phyloP scores from a whole-genome alignment of 805 yeast genomes.

The Tetrapisispora nanseiensis region DNA sequence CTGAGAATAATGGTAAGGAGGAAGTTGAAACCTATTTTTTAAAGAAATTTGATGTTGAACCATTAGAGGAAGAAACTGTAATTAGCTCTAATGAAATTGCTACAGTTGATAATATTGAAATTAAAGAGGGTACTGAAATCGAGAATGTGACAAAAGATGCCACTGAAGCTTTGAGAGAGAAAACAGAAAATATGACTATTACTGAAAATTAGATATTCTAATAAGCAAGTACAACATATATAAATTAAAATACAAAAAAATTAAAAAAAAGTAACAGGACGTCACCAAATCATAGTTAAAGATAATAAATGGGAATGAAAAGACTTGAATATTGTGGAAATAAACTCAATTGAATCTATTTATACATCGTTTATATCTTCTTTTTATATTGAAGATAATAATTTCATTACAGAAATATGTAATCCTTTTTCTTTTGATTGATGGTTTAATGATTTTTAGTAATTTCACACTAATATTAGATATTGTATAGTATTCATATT shows the following conservation, averaged over 20 bases:
- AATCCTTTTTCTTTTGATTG: too few relatives aligned
- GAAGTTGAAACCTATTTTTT: slow-evolving; percentile 73
- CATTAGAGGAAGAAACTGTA: slow-evolving; percentile 39
- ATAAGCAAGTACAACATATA: too few relatives aligned
- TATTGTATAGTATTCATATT: background rate
- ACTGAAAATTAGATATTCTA: background rate
- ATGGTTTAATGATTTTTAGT: too few relatives aligned
- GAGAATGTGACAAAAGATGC: slow-evolving; percentile 41
- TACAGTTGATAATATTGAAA: slow-evolving; percentile 28
- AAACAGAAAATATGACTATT: slow-evolving; percentile 20
- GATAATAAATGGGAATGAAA: too few relatives aligned
- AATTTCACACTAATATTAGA: too few relatives aligned
- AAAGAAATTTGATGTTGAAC: slow-evolving; percentile 60
- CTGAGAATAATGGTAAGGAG: slow-evolving; percentile 67
- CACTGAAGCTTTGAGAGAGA: slow-evolving; percentile 30
- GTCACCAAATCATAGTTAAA: too few relatives aligned
- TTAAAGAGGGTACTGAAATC: slow-evolving; percentile 43
- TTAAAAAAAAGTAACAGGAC: background rate
- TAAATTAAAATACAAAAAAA: background rate
- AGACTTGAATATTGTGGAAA: too few relatives aligned
- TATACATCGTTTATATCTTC: too few relatives aligned
- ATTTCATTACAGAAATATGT: too few relatives aligned
- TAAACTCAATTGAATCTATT: too few relatives aligned
- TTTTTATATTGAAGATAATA: too few relatives aligned
- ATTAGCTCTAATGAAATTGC: slow-evolving; percentile 36